These are phyloP conservation scores for Penicillium verhagenii DNA, from an alignment of 495 filamentous ascomycete species.

Conservation along the genomic window DNA sequence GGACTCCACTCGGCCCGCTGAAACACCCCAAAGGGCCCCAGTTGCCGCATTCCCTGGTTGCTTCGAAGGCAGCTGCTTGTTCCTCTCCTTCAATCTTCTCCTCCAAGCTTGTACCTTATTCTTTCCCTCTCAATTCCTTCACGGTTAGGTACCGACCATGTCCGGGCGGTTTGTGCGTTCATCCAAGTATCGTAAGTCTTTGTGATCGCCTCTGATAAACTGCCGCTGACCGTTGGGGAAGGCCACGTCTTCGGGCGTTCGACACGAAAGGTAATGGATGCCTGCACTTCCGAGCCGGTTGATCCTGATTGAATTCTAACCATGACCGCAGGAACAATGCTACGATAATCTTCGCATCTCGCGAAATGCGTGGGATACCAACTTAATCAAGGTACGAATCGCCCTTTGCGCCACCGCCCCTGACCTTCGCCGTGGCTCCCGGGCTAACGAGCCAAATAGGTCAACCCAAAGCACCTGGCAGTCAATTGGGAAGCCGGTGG, in stretches of 20 bases:
- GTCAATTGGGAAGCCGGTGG: conserved; percentile 99
- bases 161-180: conserved; percentile 95
- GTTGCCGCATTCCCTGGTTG: conserved; percentile 27
- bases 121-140: conserved; percentile 2
- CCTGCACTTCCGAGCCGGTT: conserved; percentile 10
- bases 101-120: conserved; percentile 12
- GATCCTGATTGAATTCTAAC: conserved; percentile 4
- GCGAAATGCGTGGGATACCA: conserved; percentile 98
- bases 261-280: conserved; percentile 71
- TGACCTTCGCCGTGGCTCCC: conserved; percentile 22
- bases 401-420: conserved; percentile 26
- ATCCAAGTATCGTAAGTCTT: conserved; percentile 92
- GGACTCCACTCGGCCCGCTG: conserved; percentile 31
- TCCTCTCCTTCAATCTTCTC: conserved; percentile 21
- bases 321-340: conserved; percentile 66
- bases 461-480: conserved; percentile 90
- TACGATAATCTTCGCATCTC: conserved; percentile 96
- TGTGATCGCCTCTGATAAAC: conserved; percentile 11
- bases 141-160: conserved; percentile 52
- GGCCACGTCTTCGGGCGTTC: conserved; percentile 97
- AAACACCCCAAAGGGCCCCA: conserved; percentile 26
- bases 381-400: conserved; percentile 80
- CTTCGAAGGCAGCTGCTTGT: conserved; percentile 14
- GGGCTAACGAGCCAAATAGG: conserved; percentile 52
- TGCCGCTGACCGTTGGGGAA: conserved; percentile 42